Conservation (phyloP, 805 yeast genomes). For the Schwanniomyces occidentalis region DNA sequence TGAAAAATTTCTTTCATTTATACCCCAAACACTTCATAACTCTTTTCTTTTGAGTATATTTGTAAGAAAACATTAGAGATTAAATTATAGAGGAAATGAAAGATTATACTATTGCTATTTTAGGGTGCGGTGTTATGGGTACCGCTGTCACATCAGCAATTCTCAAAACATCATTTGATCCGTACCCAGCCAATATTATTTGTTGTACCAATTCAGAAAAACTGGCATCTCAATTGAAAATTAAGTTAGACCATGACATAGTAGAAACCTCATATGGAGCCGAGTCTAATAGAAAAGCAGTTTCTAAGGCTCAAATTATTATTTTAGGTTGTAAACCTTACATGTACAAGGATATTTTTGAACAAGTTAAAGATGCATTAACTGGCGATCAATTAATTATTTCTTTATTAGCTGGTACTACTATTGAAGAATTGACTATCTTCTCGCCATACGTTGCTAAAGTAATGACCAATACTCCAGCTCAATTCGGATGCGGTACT, state of each 20-base stretch:
- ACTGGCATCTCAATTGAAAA: constrained; percentile 44
- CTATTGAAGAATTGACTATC: constrained; percentile 62
- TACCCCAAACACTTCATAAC: no score
- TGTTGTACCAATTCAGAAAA: constrained; percentile 64
- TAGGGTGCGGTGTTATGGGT: constrained; percentile 97
- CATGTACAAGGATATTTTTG: constrained; percentile 62
- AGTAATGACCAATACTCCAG: constrained; percentile 99
- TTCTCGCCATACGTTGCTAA: constrained; percentile 68
- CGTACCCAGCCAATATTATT: constrained; percentile 69
- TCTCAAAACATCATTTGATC: constrained; percentile 46
- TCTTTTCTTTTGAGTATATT: background rate
- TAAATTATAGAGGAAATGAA: constrained; percentile 15
- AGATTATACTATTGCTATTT: constrained; percentile 64
- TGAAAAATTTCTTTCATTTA: no score
- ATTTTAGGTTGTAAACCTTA: constrained; percentile 90
- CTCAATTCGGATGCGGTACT: constrained; percentile 88
- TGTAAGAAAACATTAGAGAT: constrained; percentile 2
- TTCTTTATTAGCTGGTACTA: constrained; percentile 91
- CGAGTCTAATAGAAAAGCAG: constrained; percentile 56
- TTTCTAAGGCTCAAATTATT: constrained; percentile 63
- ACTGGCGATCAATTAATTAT: constrained; percentile 60
- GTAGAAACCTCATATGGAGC: constrained; percentile 51
- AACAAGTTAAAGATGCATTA: constrained; percentile 47
- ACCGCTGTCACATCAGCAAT: constrained; percentile 87
- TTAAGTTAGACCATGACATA: constrained; percentile 39